Conservation (phyloP, 768 basidiomycete species). For the Mycena pura region DNA sequence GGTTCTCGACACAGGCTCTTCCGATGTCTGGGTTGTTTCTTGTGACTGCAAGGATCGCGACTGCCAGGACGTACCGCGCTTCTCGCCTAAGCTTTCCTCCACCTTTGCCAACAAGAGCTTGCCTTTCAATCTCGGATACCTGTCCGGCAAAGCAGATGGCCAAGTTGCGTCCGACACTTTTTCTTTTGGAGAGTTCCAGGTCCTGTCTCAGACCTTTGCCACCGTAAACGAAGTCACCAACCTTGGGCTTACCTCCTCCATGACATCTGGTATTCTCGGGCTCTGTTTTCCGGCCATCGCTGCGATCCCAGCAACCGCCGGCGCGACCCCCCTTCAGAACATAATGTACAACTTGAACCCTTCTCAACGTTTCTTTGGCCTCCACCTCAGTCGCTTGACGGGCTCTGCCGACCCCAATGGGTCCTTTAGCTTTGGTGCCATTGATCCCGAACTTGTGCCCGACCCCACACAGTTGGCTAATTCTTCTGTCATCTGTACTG, state of each 20-base stretch:
- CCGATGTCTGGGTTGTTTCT: slow-evolving; percentile 64
- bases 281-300: slow-evolving; percentile 57
- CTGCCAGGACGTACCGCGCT: slow-evolving; percentile 52
- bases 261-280: slow-evolving; percentile 63
- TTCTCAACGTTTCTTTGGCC: slow-evolving; percentile 53
- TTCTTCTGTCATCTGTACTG: slow-evolving; percentile 47
- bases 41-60: slow-evolving; percentile 51
- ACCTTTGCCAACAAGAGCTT: slow-evolving; percentile 39
- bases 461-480: slow-evolving; percentile 40
- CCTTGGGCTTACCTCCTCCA: slow-evolving; percentile 51
- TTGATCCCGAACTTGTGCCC: slow-evolving; percentile 47
- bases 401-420: slow-evolving; percentile 37
- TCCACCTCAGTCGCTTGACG: slow-evolving; percentile 50
- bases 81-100: slow-evolving; percentile 38
- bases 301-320: slow-evolving; percentile 50
- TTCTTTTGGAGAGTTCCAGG: slow-evolving; percentile 49
- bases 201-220: slow-evolving; percentile 59
- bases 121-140: slow-evolving; percentile 55
- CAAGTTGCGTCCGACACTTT: slow-evolving; percentile 53
- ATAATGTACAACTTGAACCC: slow-evolving; percentile 50
- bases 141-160: slow-evolving; percentile 59
- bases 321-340: slow-evolving; percentile 55
- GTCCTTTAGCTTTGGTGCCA: slow-evolving; percentile 58
- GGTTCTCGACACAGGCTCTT: slow-evolving; percentile 65
- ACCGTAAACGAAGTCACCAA: slow-evolving; percentile 48